Percentiles rank a stretch among this genome's conserved stretches.
Evolutionary conservation across 805 yeast species (phyloP).

Genomic region (Spathaspora boniae): DNA sequence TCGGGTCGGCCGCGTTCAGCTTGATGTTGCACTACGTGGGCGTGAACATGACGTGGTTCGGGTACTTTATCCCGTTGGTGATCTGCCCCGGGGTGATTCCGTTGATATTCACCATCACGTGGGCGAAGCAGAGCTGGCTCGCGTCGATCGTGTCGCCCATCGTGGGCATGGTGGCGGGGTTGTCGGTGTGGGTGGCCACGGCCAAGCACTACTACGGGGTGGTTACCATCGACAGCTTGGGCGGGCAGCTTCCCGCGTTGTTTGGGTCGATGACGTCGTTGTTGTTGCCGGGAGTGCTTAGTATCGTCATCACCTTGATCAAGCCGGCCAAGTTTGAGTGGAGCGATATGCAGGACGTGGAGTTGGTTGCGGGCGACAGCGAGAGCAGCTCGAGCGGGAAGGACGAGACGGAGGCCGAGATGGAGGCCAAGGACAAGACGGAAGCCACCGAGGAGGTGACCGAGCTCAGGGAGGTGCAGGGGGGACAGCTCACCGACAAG

Average conservation of each 20-base stretch:
- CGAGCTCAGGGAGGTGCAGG: conserved; percentile 4
- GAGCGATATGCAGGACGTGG: conserved; percentile 18
- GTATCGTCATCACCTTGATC: conserved; percentile 21
- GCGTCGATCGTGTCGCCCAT: conserved; percentile 30
- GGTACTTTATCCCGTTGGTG: conserved; percentile 31
- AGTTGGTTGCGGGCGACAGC: conserved; percentile 14
- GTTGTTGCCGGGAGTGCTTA: conserved; percentile 25
- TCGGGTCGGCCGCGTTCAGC: conserved; percentile 35
- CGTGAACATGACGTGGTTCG: conserved; percentile 26
- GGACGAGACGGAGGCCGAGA: neutral
- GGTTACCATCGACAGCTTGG: conserved; percentile 21
- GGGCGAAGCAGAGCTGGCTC: conserved; percentile 24
- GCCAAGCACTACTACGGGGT: conserved; percentile 24
- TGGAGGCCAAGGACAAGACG: conserved; percentile 2
- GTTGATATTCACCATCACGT: conserved; percentile 27
- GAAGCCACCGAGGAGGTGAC: conserved; percentile 2
- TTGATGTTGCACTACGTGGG: conserved; percentile 30
- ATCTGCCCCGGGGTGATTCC: conserved; percentile 36
- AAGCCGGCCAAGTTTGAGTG: conserved; percentile 28
- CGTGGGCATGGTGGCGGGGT: conserved; percentile 23
- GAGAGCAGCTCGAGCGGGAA: conserved; percentile 2
- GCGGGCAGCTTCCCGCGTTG: conserved; percentile 30
- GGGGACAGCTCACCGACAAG: conserved; percentile 4
- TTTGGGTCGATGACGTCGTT: conserved; percentile 30
- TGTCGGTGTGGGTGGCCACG: conserved; percentile 27